phyloP scores from a whole-genome alignment of 1,139 yeast species.

The Candida sp. region DNA sequence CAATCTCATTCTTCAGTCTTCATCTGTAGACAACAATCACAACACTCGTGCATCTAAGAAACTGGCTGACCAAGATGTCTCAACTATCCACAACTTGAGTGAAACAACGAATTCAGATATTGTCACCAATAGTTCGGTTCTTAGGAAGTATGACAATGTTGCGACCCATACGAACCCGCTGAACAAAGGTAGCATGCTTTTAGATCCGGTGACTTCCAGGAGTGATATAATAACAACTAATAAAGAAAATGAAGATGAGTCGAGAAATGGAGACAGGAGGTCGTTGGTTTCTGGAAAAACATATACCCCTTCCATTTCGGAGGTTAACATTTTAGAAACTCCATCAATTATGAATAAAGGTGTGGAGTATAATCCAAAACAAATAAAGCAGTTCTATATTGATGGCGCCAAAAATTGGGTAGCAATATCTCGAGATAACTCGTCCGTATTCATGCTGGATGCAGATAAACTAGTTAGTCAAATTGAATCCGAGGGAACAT shows the following conservation, averaged over 20 bases:
- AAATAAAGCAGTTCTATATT: constrained; percentile 12
- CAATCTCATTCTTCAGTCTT: not conserved
- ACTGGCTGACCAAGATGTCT: not conserved
- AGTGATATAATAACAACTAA: not conserved
- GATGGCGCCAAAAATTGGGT: constrained; percentile 41
- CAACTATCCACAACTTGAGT: not conserved
- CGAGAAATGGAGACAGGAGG: not conserved
- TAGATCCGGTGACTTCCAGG: not conserved
- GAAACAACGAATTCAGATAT: not conserved
- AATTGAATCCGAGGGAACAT: not conserved
- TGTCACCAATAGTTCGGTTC: not conserved
- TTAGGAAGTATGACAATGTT: not conserved
- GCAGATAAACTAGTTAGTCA: not conserved
- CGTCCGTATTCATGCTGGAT: constrained; percentile 2
- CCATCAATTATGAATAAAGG: not conserved
- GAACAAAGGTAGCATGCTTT: not conserved
- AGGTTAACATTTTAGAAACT: not conserved
- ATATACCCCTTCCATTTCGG: not conserved
- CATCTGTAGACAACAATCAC: too few relatives aligned
- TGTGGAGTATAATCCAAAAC: not conserved
- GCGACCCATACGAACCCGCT: not conserved
- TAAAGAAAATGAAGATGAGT: not conserved
- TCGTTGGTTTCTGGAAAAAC: not conserved
- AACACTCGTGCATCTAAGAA: not conserved
- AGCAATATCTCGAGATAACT: constrained; percentile 12